Percentiles rank a stretch among this genome's conserved stretches.
Conservation (phyloP, 331 rosid species). For the Pyracantha coccinea region DNA sequence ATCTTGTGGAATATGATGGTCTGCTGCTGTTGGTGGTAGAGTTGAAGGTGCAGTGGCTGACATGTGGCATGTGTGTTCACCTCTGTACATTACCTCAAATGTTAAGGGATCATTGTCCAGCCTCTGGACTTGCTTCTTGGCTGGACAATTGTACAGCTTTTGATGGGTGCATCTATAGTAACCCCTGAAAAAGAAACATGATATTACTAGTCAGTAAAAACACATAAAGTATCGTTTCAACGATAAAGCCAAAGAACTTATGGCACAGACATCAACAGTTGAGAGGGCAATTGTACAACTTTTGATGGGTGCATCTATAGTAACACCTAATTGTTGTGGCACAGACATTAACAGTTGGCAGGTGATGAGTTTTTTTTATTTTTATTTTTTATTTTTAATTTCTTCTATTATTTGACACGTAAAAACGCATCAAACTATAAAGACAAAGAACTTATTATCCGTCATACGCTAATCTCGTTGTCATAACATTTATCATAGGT, state of each 20-base stretch:
- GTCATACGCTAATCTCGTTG: too few relatives aligned
- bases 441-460: too few relatives aligned
- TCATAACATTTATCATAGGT: too few relatives aligned
- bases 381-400: too few relatives aligned
- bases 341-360: too few relatives aligned
- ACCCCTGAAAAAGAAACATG: constrained; percentile 28
- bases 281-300: constrained; percentile 35
- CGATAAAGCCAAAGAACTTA: too few relatives aligned
- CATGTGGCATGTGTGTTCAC: constrained; percentile 56
- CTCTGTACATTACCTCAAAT: constrained; percentile 49
- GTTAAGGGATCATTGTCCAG: constrained; percentile 43
- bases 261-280: too few relatives aligned
- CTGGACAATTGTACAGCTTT: constrained; percentile 52
- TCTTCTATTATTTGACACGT: too few relatives aligned
- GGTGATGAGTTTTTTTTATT: too few relatives aligned
- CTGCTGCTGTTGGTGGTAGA: constrained; percentile 12
- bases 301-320: constrained; percentile 77
- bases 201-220: too few relatives aligned
- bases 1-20: constrained; percentile 10
- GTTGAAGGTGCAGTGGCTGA: constrained; percentile 73
- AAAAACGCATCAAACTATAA: too few relatives aligned
- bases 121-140: constrained; percentile 74
- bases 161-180: constrained; percentile 85
- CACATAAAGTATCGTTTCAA: background rate
- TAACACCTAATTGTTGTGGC: constrained; percentile 31